Evolutionary conservation across 163 green algal genomes (phyloP), one percentile per base, ranked within the genome.

Genomic region (Scenedesmus sp.): DNA sequence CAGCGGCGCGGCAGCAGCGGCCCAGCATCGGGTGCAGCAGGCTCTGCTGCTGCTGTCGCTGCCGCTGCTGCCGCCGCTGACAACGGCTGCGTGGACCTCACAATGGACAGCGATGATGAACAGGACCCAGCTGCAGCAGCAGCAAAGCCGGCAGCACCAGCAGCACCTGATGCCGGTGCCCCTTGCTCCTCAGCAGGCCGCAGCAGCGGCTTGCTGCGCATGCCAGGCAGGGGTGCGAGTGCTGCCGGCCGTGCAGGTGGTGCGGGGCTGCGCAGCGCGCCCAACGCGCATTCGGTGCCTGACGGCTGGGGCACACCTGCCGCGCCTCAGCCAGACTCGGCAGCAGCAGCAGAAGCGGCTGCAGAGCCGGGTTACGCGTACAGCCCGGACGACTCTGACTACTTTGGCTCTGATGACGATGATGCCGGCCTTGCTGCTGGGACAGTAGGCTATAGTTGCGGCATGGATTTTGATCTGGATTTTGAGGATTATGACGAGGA

Each of bases 101-200:
- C 83, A 43, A 26, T 81, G 26, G 83, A 89, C 40, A 68, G 40
- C 10, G 83, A 89, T 49, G 20, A 22, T 79, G 83, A 89, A 43
- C 35, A 37, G 18, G 59, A 59, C 9, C 22, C 37, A 37, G 59
- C 37, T 59, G 59, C 59, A 61, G 83, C 83, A 43, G 83, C 61
- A 59, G 83, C 49, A 30, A 88, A 40, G 59, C 59, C 30, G 20
- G 70, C 72, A 33, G 72, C 72, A 81, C 2, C 53, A n/a, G 12
- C 35, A 59, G 51, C 56, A 51, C 56, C 56, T 80, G 56, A 35
- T 16, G 12, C 35, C 33, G 37, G 73, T 18, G 73, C 35, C 5
- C 12, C 70, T 12, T 16, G 37, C 15, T 33, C 35, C 9, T 82
- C 2, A n/a, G 73, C 73, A 82, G 73, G 18, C 35, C 16, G 35